Conservation (phyloP, 768 basidiomycete species). For the Rhizopogon vulgaris region DNA sequence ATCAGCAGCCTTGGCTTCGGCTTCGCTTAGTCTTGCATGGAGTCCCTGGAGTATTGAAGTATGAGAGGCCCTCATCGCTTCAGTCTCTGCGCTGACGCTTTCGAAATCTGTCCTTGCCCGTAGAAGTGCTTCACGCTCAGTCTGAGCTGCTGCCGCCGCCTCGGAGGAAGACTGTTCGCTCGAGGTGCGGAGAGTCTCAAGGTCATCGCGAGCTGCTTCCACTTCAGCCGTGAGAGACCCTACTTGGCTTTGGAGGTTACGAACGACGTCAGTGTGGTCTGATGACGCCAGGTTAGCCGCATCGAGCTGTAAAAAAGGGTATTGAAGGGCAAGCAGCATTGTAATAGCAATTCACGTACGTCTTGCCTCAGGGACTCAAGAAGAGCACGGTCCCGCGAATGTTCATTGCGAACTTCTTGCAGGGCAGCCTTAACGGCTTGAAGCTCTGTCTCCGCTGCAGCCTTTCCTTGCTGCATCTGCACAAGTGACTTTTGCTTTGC, state of each 20-base stretch:
- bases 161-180: constrained; percentile 38
- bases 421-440: constrained; percentile 36
- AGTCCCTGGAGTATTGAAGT: constrained; percentile 42
- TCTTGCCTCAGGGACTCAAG: constrained; percentile 42
- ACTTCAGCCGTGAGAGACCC: constrained; percentile 46
- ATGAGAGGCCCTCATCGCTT: constrained; percentile 46
- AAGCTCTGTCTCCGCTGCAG: constrained; percentile 43
- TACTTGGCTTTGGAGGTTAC: constrained; percentile 45
- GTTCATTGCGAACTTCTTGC: constrained; percentile 28
- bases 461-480: constrained; percentile 45
- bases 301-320: constrained; percentile 39
- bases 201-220: constrained; percentile 40
- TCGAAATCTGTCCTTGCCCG: constrained; percentile 61
- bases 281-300: constrained; percentile 34
- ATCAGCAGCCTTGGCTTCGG: constrained; percentile 41
- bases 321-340: background rate
- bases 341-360: constrained; percentile 31
- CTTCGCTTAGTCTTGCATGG: constrained; percentile 36
- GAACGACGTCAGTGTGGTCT: constrained; percentile 40
- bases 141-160: constrained; percentile 44
- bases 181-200: constrained; percentile 44
- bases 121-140: constrained; percentile 57
- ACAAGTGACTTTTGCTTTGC: constrained; percentile 38
- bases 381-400: constrained; percentile 17
- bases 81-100: constrained; percentile 45